Base-by-base conservation (phyloP, 495 filamentous ascomycete species). In the Apodospora peruviana region DNA sequence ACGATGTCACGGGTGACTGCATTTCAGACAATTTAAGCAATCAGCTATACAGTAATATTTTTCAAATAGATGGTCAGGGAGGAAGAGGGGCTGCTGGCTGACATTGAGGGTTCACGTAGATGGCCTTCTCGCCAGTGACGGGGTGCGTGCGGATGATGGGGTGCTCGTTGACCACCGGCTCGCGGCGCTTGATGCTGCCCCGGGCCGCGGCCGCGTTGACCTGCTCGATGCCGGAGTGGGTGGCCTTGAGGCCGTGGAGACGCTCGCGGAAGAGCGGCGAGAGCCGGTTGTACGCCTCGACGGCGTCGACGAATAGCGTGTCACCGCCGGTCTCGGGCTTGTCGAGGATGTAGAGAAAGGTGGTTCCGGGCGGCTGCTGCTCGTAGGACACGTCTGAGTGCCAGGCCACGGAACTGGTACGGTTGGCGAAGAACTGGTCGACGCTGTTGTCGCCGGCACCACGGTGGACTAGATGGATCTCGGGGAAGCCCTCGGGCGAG, bases 31-130 rank as follows among this genome's bases (percentile, higher is more conserved):
- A n/a, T n/a, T n/a, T n/a, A n/a, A n/a, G n/a, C n/a, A n/a, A n/a
- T n/a, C n/a, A n/a, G n/a, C n/a, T n/a, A n/a, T n/a, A n/a, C n/a
- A n/a, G n/a, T n/a, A n/a, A n/a, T n/a, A n/a, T n/a, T n/a, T n/a
- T n/a, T n/a, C n/a, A n/a, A n/a, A n/a, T n/a, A n/a, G n/a, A n/a
- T n/a, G n/a, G n/a, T n/a, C n/a, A n/a, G n/a, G n/a, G n/a, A n/a
- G n/a, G n/a, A n/a, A n/a, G n/a, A n/a, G n/a, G n/a, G n/a, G n/a
- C n/a, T n/a, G n/a, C n/a, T n/a, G n/a, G 75, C 83, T 80, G 66
- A 90, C 88, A 95, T 64, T 91, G 86, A 8, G 84, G 83, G 60
- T 94, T 95, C 38, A 96, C 82, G 55, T 80, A 95, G 8, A 95
- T 67, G 0, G 88, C 87, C 68, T 94, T 95, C 72, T 94, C 87